These are phyloP conservation scores for Rhizoctonia solani DNA, from an alignment of 1,284 basidiomycete genomes.

Conservation along the genomic window DNA sequence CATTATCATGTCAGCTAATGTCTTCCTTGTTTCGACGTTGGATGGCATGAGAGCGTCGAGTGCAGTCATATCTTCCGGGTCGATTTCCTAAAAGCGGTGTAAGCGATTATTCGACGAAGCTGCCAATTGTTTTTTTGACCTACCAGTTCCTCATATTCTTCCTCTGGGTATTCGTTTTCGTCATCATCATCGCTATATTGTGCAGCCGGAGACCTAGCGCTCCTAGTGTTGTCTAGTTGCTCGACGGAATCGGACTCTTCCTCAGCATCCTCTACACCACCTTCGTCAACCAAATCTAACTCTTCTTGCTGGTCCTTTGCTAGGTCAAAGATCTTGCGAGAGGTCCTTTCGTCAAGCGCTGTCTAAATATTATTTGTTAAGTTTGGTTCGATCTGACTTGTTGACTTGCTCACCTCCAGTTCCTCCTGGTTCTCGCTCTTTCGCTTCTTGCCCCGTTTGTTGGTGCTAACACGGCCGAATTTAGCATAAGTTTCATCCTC, in stretches of 20 bases:
- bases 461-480: conserved; percentile 76
- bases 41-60: conserved; percentile 78
- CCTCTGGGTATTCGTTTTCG: conserved; percentile 48
- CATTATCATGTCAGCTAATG: conserved; percentile 95
- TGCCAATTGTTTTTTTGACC: conserved; percentile 37
- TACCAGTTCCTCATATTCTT: conserved; percentile 57
- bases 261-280: conserved; percentile 48
- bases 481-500: conserved; percentile 74
- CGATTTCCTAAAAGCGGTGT: conserved; percentile 69
- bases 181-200: conserved; percentile 49
- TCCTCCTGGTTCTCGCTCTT: conserved; percentile 58
- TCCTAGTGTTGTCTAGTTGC: not conserved
- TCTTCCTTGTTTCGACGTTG: conserved; percentile 73
- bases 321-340: conserved; percentile 87
- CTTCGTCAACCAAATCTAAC: conserved; percentile 61
- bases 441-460: conserved; percentile 68
- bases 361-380: conserved; percentile 50
- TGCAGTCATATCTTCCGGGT: conserved; percentile 82
- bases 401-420: conserved; percentile 48
- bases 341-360: conserved; percentile 83
- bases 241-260: not conserved
- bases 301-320: conserved; percentile 95
- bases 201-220: conserved; percentile 54
- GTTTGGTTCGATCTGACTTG: conserved; percentile 22
- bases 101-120: not conserved